A percentile compares a stretch with the other conserved stretches of the same genome.
Conservation (phyloP, 371 early-diverging fungal species). For the Mortierella polycephala region DNA sequence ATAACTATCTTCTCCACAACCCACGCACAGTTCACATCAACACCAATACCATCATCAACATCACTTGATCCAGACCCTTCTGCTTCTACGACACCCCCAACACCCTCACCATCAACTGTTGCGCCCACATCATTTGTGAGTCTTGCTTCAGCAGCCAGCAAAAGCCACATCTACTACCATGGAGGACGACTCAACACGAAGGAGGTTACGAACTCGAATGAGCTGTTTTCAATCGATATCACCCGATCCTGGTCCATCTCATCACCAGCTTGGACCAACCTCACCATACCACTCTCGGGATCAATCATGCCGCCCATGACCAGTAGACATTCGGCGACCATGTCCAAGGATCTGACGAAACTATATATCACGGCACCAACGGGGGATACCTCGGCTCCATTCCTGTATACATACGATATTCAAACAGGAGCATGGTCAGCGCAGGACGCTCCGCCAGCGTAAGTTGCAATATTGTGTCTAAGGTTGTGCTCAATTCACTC, state of each 20-base stretch:
- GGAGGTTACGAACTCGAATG: constrained; percentile 11
- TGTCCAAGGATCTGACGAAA: constrained; percentile 27
- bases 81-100: neutral
- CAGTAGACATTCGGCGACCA: constrained; percentile 26
- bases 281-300: constrained; percentile 12
- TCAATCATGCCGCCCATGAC: constrained; percentile 4
- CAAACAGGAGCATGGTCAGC: constrained; percentile 23
- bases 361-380: constrained; percentile 31
- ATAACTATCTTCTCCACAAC: no score
- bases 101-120: neutral
- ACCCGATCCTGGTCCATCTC: constrained; percentile 25
- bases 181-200: constrained; percentile 40
- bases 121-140: constrained; percentile 22
- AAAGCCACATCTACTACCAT: constrained; percentile 21
- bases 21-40: neutral
- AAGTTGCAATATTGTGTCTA: constrained; percentile 18
- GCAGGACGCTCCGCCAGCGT: constrained; percentile 32
- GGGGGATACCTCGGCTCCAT: neutral
- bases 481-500: neutral
- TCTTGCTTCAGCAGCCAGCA: constrained; percentile 21
- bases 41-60: constrained; percentile 2
- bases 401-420: constrained; percentile 31
- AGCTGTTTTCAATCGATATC: constrained; percentile 32
- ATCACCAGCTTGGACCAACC: constrained; percentile 35
- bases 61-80: neutral